Conservation (phyloP, 2,329 filamentous ascomycete genomes). For the Orbilia javanica region DNA sequence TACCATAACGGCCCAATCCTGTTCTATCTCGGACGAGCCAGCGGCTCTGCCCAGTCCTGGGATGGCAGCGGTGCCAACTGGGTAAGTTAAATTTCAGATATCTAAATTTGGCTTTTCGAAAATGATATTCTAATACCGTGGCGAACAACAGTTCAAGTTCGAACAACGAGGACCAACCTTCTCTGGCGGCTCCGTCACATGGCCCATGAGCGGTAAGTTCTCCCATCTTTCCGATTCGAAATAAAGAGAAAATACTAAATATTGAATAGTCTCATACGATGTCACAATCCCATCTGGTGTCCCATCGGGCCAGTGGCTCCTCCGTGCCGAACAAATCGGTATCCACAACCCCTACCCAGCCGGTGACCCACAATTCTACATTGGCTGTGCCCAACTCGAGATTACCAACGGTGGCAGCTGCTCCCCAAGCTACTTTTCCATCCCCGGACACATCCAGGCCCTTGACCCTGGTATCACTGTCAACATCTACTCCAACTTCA, state of each 20-base stretch:
- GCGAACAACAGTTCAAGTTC: slow-evolving; percentile 39
- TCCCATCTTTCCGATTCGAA: neutral
- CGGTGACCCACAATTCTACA: slow-evolving; percentile 64
- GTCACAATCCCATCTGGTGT: slow-evolving; percentile 62
- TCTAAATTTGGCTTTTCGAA: slow-evolving; percentile 1
- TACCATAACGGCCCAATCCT: slow-evolving; percentile 65
- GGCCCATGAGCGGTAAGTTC: slow-evolving; percentile 37
- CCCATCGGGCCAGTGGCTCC: slow-evolving; percentile 63
- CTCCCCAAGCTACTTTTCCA: slow-evolving; percentile 64
- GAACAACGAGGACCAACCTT: slow-evolving; percentile 49
- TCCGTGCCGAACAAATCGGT: slow-evolving; percentile 64
- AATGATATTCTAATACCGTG: neutral
- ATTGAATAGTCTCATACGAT: slow-evolving; percentile 42
- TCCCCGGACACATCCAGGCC: slow-evolving; percentile 63
- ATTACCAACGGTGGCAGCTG: slow-evolving; percentile 63
- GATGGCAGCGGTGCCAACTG: slow-evolving; percentile 63
- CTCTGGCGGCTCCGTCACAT: slow-evolving; percentile 26
- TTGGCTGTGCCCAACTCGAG: slow-evolving; percentile 63
- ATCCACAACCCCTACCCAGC: slow-evolving; percentile 63
- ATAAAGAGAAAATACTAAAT: neutral
- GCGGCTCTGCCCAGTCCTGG: slow-evolving; percentile 62
- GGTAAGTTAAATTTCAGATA: slow-evolving; percentile 20
- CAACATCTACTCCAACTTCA: slow-evolving; percentile 64
- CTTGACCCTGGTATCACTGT: slow-evolving; percentile 62
- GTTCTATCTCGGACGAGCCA: slow-evolving; percentile 64